Conservation (phyloP, 495 filamentous ascomycete species). For the Astrothelium subdiscretum region DNA sequence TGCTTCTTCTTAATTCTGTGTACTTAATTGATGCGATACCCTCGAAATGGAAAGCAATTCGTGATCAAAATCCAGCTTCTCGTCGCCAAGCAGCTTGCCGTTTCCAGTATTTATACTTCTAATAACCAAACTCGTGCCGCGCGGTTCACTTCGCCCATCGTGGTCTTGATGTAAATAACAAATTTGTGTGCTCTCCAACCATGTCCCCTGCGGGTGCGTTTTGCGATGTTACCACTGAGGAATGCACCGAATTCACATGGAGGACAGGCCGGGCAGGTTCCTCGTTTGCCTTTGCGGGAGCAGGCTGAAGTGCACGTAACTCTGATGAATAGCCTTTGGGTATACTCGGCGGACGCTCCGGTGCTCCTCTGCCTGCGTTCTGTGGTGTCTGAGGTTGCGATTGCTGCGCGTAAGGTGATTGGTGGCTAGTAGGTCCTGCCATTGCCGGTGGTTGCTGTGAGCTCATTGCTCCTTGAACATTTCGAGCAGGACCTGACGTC, state of each 20-base stretch:
- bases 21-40: conserved; percentile 1
- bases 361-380: neutral
- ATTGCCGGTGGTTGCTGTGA: neutral
- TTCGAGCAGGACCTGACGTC: neutral
- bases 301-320: neutral
- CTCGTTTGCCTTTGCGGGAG: neutral
- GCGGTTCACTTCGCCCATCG: neutral
- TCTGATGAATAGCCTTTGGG: neutral
- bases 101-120: no score
- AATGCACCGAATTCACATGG: neutral
- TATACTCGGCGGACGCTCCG: neutral
- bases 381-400: neutral
- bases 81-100: neutral
- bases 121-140: no score
- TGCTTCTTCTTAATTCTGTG: conserved; percentile 2
- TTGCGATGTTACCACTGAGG: neutral
- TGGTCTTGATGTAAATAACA: neutral
- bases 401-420: neutral
- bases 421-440: neutral
- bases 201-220: neutral
- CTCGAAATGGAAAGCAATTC: neutral
- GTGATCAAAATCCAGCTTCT: neutral
- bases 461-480: neutral
- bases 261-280: neutral
- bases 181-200: neutral